Base-by-base conservation (phyloP, 164 flowering plant species). In the Annona cherimola region DNA sequence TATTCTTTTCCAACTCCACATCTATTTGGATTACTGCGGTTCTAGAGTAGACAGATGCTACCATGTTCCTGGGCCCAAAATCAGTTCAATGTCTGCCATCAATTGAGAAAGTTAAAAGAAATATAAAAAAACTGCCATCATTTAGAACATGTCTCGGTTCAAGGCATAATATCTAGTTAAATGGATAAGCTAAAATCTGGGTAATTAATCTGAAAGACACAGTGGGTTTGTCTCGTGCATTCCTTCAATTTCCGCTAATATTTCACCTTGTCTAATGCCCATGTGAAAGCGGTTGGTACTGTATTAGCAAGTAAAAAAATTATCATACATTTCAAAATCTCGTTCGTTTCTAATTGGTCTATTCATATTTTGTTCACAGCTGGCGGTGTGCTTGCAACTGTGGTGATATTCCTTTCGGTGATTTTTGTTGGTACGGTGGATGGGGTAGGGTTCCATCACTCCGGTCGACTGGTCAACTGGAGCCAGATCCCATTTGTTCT, bases 351-450 rank as follows among this genome's bases (percentile, higher is more conserved):
- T 50, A 26, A 55, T 71, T 72, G 9, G 41, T 35, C 40, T 35
- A 64, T 40, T 45, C 18, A 40, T 46, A 18, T 74, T 65, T 66
- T 18, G 74, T 75, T 73, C 73, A 79, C 92, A 95, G 99, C 97
- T 85, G 86, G 91, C 35, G 99, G 98, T 1, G 96, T 95, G 45
- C 11, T 95, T 71, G 89, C 89, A 19, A 87, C 96, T n/a, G 3
- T 86, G n/a, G 61, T 89, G 73, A 81, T 91, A 42, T 83, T 83
- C 71, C 45, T 93, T 45, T 87, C 87, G 40, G 76, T 91, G 60
- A 1, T 87, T 62, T 73, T 81, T 43, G 77, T 90, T 76, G 97
- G 97, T 63, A 81, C 86, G 1, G 71, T 70, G 1, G 91, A 77
- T 71, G 89, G 81, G 16, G 61, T 89, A 69, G 98, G 98, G 3